Percentiles rank a stretch among this genome's conserved stretches.
Evolutionary conservation across 257 asterid species (phyloP).

Genomic region (Solanum piurae): DNA sequence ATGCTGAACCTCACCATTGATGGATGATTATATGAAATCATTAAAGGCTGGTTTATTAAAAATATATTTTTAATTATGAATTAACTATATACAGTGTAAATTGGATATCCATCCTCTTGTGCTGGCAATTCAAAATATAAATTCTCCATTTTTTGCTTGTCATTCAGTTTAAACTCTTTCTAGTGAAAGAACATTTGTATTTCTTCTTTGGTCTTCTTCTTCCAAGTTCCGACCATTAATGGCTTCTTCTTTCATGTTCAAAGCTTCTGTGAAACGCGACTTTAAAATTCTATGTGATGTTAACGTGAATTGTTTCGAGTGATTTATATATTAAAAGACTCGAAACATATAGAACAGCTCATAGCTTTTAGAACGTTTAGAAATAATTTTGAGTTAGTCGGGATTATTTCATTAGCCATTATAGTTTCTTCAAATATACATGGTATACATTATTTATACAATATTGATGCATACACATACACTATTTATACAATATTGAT

Average conservation of each 20-base stretch:
- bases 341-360: background rate
- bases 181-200: background rate
- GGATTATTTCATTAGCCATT: background rate
- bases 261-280: background rate
- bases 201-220: background rate
- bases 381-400: too few species aligned
- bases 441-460: background rate
- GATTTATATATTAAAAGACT: too few species aligned
- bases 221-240: background rate
- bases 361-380: too few species aligned
- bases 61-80: too few species aligned
- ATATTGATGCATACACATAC: too few species aligned
- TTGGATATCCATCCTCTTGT: background rate
- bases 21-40: background rate
- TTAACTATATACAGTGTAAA: background rate
- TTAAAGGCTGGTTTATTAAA: background rate
- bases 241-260: background rate
- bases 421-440: background rate
- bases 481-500: too few species aligned
- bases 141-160: too few species aligned
- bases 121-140: background rate
- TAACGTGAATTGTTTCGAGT: too few species aligned
- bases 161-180: background rate
- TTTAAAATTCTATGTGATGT: too few species aligned
- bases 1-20: background rate